Conservation (phyloP, 768 basidiomycete species). For the Russula earlei region DNA sequence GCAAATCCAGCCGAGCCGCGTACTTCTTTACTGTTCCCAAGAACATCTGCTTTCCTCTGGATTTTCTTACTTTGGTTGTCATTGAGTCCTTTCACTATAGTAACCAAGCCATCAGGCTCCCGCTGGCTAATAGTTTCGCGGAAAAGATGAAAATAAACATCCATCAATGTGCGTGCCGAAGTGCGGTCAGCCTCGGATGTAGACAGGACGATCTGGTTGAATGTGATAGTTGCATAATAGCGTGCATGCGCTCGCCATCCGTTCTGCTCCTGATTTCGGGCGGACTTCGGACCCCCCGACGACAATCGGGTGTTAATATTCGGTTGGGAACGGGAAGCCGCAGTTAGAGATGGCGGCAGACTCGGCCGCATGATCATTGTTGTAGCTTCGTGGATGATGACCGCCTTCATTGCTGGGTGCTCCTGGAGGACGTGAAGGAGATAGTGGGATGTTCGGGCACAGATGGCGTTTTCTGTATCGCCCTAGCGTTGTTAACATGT, state of each 20-base stretch:
- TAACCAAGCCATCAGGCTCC: constrained; percentile 32
- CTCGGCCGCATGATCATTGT: constrained; percentile 64
- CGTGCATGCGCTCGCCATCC: constrained; percentile 60
- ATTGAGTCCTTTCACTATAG: constrained; percentile 31
- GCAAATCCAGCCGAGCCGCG: constrained; percentile 57
- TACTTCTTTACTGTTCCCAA: constrained; percentile 31
- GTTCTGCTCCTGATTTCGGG: constrained; percentile 30
- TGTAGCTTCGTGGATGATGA: constrained; percentile 82
- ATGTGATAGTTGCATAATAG: constrained; percentile 89
- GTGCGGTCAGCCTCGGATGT: constrained; percentile 51
- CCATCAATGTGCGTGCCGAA: constrained; percentile 70
- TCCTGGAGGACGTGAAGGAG: constrained; percentile 80
- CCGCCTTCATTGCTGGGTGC: constrained; percentile 87
- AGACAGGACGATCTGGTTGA: constrained; percentile 83
- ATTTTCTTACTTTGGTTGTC: constrained; percentile 23
- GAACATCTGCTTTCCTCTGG: constrained; percentile 14
- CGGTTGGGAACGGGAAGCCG: constrained; percentile 11
- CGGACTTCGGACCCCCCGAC: constrained; percentile 26
- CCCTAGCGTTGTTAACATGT: constrained; percentile 41
- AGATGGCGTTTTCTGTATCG: constrained; percentile 79
- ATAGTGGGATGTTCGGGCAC: constrained; percentile 84
- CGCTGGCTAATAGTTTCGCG: constrained; percentile 71
- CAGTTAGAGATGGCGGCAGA: constrained; percentile 27
- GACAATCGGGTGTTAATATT: constrained; percentile 47
- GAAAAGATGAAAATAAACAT: constrained; percentile 93